phyloP scores from a whole-genome alignment of 2,329 filamentous ascomycete species.

The Penicillium sp. region DNA sequence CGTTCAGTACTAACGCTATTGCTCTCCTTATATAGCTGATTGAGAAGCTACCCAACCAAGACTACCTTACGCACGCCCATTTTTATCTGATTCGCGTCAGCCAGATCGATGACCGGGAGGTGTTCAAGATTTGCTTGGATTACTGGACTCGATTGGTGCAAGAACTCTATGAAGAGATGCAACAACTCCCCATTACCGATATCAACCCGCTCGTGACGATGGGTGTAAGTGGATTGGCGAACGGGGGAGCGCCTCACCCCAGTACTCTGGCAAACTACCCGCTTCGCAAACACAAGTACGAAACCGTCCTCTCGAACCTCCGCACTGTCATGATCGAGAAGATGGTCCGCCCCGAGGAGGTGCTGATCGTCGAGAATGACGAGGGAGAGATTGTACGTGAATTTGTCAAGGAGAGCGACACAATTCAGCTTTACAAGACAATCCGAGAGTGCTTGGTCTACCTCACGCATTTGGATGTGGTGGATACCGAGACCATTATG shows the following conservation, averaged over 20 bases:
- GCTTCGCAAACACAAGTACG: slow-evolving; percentile 96
- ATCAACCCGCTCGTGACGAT: slow-evolving; percentile 85
- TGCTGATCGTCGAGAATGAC: slow-evolving; percentile 98
- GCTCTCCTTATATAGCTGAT: slow-evolving; percentile 62
- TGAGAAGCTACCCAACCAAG: slow-evolving; percentile 90
- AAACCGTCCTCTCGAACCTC: slow-evolving; percentile 87
- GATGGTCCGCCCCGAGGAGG: slow-evolving; percentile 98
- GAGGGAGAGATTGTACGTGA: slow-evolving; percentile 98
- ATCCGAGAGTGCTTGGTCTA: slow-evolving; percentile 97
- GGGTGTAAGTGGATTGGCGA: slow-evolving; percentile 67
- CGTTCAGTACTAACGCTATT: background rate
- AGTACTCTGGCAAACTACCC: slow-evolving; percentile 84
- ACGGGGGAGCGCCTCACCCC: slow-evolving; percentile 82
- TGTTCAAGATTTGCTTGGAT: slow-evolving; percentile 98
- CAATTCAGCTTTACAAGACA: slow-evolving; percentile 98
- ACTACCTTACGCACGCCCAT: slow-evolving; percentile 92
- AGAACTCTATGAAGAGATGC: slow-evolving; percentile 98
- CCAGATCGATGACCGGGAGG: slow-evolving; percentile 97
- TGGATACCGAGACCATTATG: slow-evolving; percentile 98
- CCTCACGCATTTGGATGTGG: slow-evolving; percentile 92
- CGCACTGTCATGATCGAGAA: slow-evolving; percentile 99
- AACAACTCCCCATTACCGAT: slow-evolving; percentile 88
- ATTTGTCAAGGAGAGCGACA: slow-evolving; percentile 99
- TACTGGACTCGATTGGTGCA: slow-evolving; percentile 99
- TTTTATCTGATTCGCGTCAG: slow-evolving; percentile 98